Evolutionary conservation across 2,329 filamentous ascomycete genomes (phyloP).

Genomic region (Tolypocladium endophyticum): DNA sequence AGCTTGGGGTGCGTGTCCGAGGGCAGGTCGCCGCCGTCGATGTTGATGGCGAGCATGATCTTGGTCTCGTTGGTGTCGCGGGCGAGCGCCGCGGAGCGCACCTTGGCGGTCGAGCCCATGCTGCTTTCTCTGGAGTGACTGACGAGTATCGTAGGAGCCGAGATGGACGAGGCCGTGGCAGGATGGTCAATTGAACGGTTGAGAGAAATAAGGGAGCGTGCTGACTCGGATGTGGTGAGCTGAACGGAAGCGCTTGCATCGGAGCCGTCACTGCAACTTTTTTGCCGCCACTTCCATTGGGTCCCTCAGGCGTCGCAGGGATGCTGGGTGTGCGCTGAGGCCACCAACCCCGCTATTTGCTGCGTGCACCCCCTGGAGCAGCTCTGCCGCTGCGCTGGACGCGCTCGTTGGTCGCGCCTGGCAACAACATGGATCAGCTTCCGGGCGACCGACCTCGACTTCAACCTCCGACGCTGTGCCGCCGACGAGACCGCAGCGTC

Average conservation of each 20-base stretch:
- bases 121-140: neutral
- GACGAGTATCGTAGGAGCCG: neutral
- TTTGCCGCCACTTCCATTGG: neutral
- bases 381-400: neutral
- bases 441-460: neutral
- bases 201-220: neutral
- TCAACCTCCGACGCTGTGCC: neutral
- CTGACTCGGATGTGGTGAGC: neutral
- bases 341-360: conserved; percentile 3
- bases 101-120: conserved; percentile 16
- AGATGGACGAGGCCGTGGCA: neutral
- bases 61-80: conserved; percentile 98
- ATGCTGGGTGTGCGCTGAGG: neutral
- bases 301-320: neutral
- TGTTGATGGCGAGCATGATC: conserved; percentile 82
- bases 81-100: conserved; percentile 65
- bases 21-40: conserved; percentile 78
- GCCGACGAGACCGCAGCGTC: neutral
- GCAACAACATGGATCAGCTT: neutral
- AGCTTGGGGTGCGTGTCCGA: conserved; percentile 49
- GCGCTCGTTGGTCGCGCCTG: neutral
- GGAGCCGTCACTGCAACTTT: conserved; percentile 13
- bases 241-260: conserved; percentile 14
- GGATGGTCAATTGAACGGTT: neutral
- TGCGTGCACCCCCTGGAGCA: neutral